Evolutionary conservation across 1,284 basidiomycete species (phyloP), one percentile per base, ranked within the genome.

Genomic region (Tilletia setariae): DNA sequence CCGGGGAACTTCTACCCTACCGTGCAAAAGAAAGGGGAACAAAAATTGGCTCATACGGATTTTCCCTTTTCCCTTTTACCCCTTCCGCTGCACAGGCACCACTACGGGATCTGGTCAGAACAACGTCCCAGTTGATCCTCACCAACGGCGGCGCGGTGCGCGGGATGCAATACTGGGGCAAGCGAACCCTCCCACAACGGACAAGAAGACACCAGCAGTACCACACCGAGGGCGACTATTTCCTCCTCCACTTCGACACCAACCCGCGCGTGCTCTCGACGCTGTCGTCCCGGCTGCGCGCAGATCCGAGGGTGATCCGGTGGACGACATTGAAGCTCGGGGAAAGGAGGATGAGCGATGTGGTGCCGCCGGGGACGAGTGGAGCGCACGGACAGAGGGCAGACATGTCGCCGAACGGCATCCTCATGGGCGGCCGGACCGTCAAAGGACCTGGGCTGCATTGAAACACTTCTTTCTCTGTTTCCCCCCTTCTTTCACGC

Each of bases 221-320:
- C 66, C 88, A 91, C 75, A 84, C 83, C 15, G 79, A 87, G 40
- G 92, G 90, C 86, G 92, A 94, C 79, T 93, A 93, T 83, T 94
- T 92, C 91, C 88, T 90, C 16, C 87, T 94, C 85, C 88, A 93
- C 81, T 94, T 93, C 81, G 92, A 94, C 85, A 88, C 91, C 2
- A 90, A 90, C 8, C 91, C 92, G 8, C 85, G 85, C 63, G 88
- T 88, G 0, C 86, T 93, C 68, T 85, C 86, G 25, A 85, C 86
- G 3, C 85, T 94, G 47, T 88, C 88, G 74, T 84, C 85, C 28
- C 86, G 90, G 66, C 86, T 94, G 83, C 88, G 89, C 16, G 86
- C 86, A 66, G 92, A 94, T 77, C 91, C 91, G 21, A 87, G 90
- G 49, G 91, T 94, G 51, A 85, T 94, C 70, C 88, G 91, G 28